phyloP scores from a whole-genome alignment of 495 filamentous ascomycete species.

The Alectoria sarmentosa region DNA sequence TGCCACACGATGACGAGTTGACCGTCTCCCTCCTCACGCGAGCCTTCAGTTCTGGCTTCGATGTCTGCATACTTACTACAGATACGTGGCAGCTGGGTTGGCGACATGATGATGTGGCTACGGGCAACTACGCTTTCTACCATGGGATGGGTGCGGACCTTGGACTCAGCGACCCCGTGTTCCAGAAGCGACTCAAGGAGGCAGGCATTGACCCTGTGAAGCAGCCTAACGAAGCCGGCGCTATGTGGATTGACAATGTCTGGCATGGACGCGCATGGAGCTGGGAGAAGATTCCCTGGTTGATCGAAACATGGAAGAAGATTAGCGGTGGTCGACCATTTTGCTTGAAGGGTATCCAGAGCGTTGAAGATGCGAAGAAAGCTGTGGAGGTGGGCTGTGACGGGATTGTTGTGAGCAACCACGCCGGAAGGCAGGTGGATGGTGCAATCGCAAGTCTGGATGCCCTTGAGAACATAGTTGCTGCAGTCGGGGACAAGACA shows the following conservation, averaged over 20 bases:
- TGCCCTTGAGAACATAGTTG: slow-evolving; percentile 56
- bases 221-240: slow-evolving; percentile 43
- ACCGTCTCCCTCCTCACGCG: slow-evolving; percentile 48
- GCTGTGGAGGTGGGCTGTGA: slow-evolving; percentile 48
- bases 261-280: slow-evolving; percentile 56
- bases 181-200: slow-evolving; percentile 43
- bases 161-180: slow-evolving; percentile 52
- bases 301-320: slow-evolving; percentile 44
- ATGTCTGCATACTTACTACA: slow-evolving; percentile 53
- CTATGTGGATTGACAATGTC: slow-evolving; percentile 58
- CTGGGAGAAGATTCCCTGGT: slow-evolving; percentile 52
- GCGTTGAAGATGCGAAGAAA: slow-evolving; percentile 45
- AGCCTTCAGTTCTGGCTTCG: slow-evolving; percentile 49
- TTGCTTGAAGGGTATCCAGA: slow-evolving; percentile 50
- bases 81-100: slow-evolving; percentile 62
- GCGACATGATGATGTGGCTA: slow-evolving; percentile 54
- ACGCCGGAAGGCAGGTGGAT: slow-evolving; percentile 58
- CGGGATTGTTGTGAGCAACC: slow-evolving; percentile 54
- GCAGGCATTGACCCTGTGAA: slow-evolving; percentile 46
- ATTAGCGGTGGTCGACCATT: slow-evolving; percentile 52
- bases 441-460: slow-evolving; percentile 55
- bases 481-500: slow-evolving; percentile 44
- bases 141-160: slow-evolving; percentile 48
- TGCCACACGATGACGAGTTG: slow-evolving; percentile 55
- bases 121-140: slow-evolving; percentile 59